Conservation (phyloP, 768 basidiomycete genomes). For the Phaffia tasmanica region DNA sequence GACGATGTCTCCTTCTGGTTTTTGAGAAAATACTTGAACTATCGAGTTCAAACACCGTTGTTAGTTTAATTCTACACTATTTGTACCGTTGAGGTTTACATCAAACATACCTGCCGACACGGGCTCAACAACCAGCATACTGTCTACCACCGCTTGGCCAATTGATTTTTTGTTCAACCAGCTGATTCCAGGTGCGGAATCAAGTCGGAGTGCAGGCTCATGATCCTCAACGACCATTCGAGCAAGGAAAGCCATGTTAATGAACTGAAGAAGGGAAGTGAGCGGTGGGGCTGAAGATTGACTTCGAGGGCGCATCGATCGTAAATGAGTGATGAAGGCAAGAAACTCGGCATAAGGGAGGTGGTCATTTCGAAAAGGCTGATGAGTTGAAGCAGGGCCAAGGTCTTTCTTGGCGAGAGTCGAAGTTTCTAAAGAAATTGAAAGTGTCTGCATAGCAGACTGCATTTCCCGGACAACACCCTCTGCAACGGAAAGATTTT, state of each 20-base stretch:
- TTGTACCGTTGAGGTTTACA: too few species aligned
- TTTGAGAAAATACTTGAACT: conserved; percentile 10
- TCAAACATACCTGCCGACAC: conserved; percentile 42
- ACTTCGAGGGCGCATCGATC: conserved; percentile 54
- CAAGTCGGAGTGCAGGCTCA: conserved; percentile 83
- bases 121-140: conserved; percentile 81
- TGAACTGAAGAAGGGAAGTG: conserved; percentile 46
- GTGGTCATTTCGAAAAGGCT: conserved; percentile 46
- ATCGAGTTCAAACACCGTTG: too few species aligned
- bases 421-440: background rate
- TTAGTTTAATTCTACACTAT: too few species aligned
- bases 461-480: conserved; percentile 77
- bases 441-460: conserved; percentile 62
- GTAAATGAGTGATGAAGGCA: conserved; percentile 63
- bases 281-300: conserved; percentile 38
- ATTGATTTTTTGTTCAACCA: conserved; percentile 66
- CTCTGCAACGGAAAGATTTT: conserved; percentile 68
- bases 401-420: too few species aligned
- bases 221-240: conserved; percentile 73
- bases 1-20: conserved; percentile 43
- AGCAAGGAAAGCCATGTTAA: conserved; percentile 65
- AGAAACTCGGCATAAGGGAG: conserved; percentile 69
- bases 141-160: conserved; percentile 68
- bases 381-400: background rate
- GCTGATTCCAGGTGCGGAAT: conserved; percentile 83